phyloP scores from a whole-genome alignment of 2,329 filamentous ascomycete genomes.

The Fusarium neocosmosporiellum region DNA sequence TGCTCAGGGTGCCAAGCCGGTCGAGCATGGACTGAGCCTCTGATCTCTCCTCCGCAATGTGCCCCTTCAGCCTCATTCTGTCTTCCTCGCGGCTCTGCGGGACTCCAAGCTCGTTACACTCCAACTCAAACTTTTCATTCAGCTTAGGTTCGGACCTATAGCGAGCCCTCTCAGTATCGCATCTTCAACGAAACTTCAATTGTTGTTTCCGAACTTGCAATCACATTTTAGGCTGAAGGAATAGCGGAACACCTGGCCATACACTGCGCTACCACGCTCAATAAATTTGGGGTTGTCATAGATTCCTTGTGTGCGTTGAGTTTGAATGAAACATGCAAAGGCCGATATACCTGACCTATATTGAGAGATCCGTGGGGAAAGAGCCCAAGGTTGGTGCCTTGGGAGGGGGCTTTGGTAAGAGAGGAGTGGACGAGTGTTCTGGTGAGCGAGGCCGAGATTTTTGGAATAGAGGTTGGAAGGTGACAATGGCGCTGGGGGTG shows the following conservation, averaged over 20 bases:
- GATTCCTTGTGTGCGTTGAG: not conserved
- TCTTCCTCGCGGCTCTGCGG: too few relatives aligned
- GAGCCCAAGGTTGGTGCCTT: not conserved
- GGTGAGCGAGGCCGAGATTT: not conserved
- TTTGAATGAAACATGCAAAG: not conserved
- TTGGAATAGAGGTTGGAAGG: not conserved
- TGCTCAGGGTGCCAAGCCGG: too few relatives aligned
- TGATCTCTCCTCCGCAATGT: too few relatives aligned
- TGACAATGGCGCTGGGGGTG: not conserved
- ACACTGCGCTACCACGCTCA: not conserved
- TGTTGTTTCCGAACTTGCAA: not conserved
- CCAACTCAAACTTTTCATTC: too few relatives aligned
- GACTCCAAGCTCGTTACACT: too few relatives aligned
- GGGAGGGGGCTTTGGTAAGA: not conserved
- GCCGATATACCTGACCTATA: not conserved
- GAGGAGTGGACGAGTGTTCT: not conserved
- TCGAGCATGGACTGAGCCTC: too few relatives aligned
- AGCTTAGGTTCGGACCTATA: too few relatives aligned
- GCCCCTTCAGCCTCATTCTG: too few relatives aligned
- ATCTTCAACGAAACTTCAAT: not conserved
- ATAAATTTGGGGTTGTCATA: not conserved
- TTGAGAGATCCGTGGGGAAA: not conserved
- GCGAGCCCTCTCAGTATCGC: not conserved
- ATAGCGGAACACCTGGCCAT: not conserved
- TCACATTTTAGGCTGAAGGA: not conserved